phyloP scores from a whole-genome alignment of 1,139 yeast species.

The Candida dubliniensis region DNA sequence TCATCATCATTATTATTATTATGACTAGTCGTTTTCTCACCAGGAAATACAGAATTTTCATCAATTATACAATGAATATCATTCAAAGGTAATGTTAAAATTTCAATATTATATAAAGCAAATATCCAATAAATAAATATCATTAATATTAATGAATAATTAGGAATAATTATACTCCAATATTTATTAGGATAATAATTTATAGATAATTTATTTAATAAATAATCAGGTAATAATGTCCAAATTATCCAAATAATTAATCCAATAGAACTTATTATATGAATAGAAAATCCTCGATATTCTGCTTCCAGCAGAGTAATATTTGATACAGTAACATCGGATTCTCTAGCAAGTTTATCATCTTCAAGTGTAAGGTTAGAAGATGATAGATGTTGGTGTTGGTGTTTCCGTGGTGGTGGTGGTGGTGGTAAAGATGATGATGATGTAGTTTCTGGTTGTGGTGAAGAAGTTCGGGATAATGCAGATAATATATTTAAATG shows the following conservation, averaged over 20 bases:
- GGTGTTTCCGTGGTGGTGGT: not conserved
- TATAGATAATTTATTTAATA: constrained; percentile 55
- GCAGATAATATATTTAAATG: constrained; percentile 5
- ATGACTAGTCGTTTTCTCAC: constrained; percentile 10
- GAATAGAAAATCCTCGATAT: constrained; percentile 79
- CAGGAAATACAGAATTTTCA: constrained; percentile 56
- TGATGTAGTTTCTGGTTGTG: too few relatives aligned
- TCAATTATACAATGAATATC: constrained; percentile 70
- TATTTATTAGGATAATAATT: constrained; percentile 81
- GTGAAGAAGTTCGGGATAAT: constrained; percentile 12
- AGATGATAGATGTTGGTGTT: too few relatives aligned
- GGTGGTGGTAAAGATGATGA: too few relatives aligned
- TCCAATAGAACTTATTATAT: constrained; percentile 56
- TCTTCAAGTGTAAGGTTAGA: not conserved
- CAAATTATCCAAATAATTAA: constrained; percentile 60
- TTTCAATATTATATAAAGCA: constrained; percentile 71
- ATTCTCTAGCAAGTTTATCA: constrained; percentile 68
- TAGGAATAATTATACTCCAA: constrained; percentile 83
- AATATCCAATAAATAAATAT: constrained; percentile 68
- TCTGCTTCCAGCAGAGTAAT: constrained; percentile 44
- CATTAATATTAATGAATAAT: constrained; percentile 68
- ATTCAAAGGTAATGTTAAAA: constrained; percentile 58
- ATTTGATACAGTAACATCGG: constrained; percentile 75
- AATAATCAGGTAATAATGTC: constrained; percentile 63
- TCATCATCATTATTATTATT: constrained; percentile 2